Conservation (phyloP, 805 yeast species). For the Komagataella kurtzmanii region DNA sequence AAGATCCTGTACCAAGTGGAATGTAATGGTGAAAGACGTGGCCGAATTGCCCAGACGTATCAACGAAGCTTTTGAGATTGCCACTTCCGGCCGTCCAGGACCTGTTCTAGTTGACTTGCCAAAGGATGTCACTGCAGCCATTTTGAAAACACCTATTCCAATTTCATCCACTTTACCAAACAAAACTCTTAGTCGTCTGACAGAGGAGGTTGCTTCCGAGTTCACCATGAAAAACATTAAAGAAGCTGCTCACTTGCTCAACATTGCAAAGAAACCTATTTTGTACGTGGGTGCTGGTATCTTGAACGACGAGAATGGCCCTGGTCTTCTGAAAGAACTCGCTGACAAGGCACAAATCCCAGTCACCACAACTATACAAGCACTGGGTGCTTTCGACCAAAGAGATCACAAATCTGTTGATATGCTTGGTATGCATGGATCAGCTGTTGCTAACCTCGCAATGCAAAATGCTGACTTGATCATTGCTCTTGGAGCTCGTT, state of each 20-base stretch:
- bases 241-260: slow-evolving; percentile 68
- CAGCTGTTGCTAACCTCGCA: slow-evolving; percentile 88
- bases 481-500: slow-evolving; percentile 91
- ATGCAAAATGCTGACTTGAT: slow-evolving; percentile 90
- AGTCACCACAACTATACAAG: slow-evolving; percentile 92
- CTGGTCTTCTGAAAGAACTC: slow-evolving; percentile 63
- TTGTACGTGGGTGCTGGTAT: slow-evolving; percentile 91
- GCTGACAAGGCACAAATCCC: slow-evolving; percentile 89
- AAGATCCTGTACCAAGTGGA: slow-evolving; percentile 97
- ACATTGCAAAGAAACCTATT: slow-evolving; percentile 76
- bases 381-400: slow-evolving; percentile 90
- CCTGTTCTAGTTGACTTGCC: slow-evolving; percentile 97
- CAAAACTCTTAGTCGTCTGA: slow-evolving; percentile 53
- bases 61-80: slow-evolving; percentile 96
- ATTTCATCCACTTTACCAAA: slow-evolving; percentile 65
- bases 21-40: slow-evolving; percentile 92
- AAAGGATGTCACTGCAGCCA: slow-evolving; percentile 92
- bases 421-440: slow-evolving; percentile 98
- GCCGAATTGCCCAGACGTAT: slow-evolving; percentile 92
- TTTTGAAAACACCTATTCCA: slow-evolving; percentile 80
- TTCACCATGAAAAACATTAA: slow-evolving; percentile 62
- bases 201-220: slow-evolving; percentile 56
- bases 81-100: slow-evolving; percentile 93
- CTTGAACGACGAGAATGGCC: slow-evolving; percentile 68
- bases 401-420: slow-evolving; percentile 80